A percentile compares a stretch with the other conserved stretches of the same genome.
Evolutionary conservation across 495 filamentous ascomycete genomes (phyloP).

Genomic region (Apodospora peruviana): DNA sequence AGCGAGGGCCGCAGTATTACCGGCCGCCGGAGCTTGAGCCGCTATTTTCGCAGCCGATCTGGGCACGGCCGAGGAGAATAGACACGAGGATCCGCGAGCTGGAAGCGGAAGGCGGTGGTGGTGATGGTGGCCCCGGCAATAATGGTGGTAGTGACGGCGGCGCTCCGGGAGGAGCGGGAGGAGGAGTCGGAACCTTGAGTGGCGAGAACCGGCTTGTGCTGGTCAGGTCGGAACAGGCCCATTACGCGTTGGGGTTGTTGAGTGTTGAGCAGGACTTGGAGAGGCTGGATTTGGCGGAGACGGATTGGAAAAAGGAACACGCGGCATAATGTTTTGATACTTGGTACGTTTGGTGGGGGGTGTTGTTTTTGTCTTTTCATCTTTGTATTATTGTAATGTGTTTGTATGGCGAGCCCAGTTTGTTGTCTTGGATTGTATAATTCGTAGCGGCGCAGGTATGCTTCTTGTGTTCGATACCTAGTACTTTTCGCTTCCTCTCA

Average conservation of each 20-base stretch:
- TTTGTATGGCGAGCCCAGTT: no score
- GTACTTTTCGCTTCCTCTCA: no score
- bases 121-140: no score
- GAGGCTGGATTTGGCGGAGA: slow-evolving; percentile 33
- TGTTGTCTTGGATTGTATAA: no score
- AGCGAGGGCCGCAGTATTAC: slow-evolving; percentile 69
- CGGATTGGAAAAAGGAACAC: slow-evolving; percentile 9
- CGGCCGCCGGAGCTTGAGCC: slow-evolving; percentile 36
- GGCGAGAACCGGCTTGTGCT: slow-evolving; percentile 34
- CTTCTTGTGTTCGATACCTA: no score
- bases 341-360: slow-evolving; percentile 9
- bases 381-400: no score
- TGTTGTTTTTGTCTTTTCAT: no score
- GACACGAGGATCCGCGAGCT: slow-evolving; percentile 38
- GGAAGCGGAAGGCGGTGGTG: slow-evolving; percentile 4
- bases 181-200: neutral
- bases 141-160: no score
- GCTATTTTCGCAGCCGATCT: slow-evolving; percentile 30
- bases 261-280: slow-evolving; percentile 48
- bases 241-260: slow-evolving; percentile 49
- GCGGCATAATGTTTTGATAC: slow-evolving; percentile 4
- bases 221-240: slow-evolving; percentile 42
- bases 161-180: neutral
- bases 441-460: no score
- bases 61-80: slow-evolving; percentile 35